Evolutionary conservation across 352 stramenopile genomes (phyloP), one percentile per base, ranked within the genome.

Genomic region (Phytopythium delawarense): DNA sequence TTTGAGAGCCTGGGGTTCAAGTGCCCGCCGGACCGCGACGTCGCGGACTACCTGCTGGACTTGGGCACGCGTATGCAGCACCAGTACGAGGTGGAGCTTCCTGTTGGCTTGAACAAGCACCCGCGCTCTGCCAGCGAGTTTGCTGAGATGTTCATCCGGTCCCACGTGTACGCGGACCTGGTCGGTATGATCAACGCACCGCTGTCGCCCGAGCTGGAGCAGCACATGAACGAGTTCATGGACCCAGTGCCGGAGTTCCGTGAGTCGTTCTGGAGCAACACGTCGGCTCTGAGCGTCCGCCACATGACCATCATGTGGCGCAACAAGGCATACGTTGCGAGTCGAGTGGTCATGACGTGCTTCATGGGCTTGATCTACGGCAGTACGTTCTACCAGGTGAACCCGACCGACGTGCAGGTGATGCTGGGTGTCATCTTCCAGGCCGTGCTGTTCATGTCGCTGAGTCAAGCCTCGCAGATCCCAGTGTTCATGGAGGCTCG

Each of bases 371-470:
- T 88, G 4, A 67, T 87, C 18, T 75, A 85, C 53, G 74, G 65
- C 20, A 76, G 64, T 21, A 66, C 51, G 3, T 88, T 88, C 49
- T 86, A 77, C 62, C 54, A 87, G 2, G 66, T 79, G n/a, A 65
- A 82, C 18, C 58, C 69, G 5, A 72, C 70, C 4, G 58, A 81
- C 4, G 57, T 65, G 2, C 71, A 84, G 51, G 57, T 79, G 40
- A 63, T 84, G 35, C 78, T 96, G 54, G 88, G 91, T 21, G 65
- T 93, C 23, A 68, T 94, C 7, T 95, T 96, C 57, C 80, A 84
- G 59, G 72, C 73, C 7, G 67, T 90, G n/a, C 79, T 97, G 44
- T 96, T 94, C 59, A 66, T 93, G 28, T 74, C 75, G 16, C 53
- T 97, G 54, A 83, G 81, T n/a, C 76, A 89, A 30, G 84, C 89